Conservation (phyloP, 192 early-diverging fungal species). For the Anaeromyces robustus region DNA sequence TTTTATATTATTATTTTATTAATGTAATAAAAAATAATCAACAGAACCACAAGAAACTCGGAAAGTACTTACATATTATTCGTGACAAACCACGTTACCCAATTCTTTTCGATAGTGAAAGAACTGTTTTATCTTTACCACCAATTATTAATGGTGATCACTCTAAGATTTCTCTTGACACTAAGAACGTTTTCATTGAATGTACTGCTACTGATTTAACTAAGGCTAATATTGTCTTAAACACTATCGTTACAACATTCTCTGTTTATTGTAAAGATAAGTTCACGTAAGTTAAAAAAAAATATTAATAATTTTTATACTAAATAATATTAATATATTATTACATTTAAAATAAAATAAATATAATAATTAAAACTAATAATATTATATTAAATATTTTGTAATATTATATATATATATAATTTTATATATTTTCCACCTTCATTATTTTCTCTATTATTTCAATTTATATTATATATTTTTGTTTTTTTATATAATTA, state of each 20-base stretch:
- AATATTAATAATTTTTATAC: no score
- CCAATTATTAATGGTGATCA: slow-evolving; percentile 98
- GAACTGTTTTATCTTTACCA: slow-evolving; percentile 79
- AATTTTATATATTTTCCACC: no score
- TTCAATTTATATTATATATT: no score
- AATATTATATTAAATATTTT: no score
- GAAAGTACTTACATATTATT: slow-evolving; percentile 87
- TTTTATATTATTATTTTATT: background rate
- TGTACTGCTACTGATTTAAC: slow-evolving; percentile 91
- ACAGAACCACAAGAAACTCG: slow-evolving; percentile 59
- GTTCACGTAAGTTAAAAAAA: slow-evolving; percentile 51
- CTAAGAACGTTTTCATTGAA: slow-evolving; percentile 96
- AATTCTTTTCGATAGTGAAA: slow-evolving; percentile 71
- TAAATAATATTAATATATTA: no score
- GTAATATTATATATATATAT: no score
- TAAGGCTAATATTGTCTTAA: slow-evolving; percentile 85
- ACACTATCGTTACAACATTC: slow-evolving; percentile 92
- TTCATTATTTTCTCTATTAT: no score
- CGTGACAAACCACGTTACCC: slow-evolving; percentile 78
- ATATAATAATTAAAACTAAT: no score
- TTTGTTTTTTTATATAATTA: no score
- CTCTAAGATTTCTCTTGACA: slow-evolving; percentile 87
- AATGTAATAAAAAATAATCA: slow-evolving; percentile 4
- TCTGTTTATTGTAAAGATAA: slow-evolving; percentile 79
- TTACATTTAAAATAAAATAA: no score